phyloP scores from a whole-genome alignment of 345 rosid species.

The Aquilaria yunnanensis region DNA sequence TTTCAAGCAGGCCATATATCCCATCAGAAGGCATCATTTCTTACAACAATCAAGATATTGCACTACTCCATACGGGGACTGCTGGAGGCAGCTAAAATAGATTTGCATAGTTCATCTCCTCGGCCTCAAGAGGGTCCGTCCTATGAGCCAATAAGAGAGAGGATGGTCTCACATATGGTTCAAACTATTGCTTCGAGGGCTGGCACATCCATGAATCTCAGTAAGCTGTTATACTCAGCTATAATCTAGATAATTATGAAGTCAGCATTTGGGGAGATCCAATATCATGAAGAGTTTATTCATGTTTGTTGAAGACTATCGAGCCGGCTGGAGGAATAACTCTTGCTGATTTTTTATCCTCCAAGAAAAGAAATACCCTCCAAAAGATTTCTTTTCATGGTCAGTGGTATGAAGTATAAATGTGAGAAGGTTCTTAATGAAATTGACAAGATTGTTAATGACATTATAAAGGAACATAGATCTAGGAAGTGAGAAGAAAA shows the following conservation, averaged over 20 bases:
- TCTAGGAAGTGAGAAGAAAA: not conserved
- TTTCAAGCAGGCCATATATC: constrained; percentile 31
- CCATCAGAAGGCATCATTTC: constrained; percentile 19
- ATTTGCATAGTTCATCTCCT: constrained; percentile 24
- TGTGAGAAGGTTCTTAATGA: not conserved
- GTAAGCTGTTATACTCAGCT: too few species aligned
- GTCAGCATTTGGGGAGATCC: too few species aligned
- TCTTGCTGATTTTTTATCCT: not conserved
- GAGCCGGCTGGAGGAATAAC: not conserved
- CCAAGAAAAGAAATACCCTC: not conserved
- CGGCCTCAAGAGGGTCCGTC: constrained; percentile 28
- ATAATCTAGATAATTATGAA: too few species aligned
- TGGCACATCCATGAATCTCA: too few species aligned
- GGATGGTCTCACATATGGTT: too few species aligned
- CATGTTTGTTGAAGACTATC: too few species aligned
- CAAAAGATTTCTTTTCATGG: not conserved
- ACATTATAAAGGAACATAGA: not conserved
- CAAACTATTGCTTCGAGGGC: too few species aligned
- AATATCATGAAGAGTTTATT: too few species aligned
- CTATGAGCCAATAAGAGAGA: constrained; percentile 25
- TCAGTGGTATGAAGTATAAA: not conserved
- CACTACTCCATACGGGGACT: constrained; percentile 27
- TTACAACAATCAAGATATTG: constrained; percentile 30
- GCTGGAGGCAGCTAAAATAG: constrained; percentile 28
- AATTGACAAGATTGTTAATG: not conserved